A percentile compares a stretch with the other conserved stretches of the same genome.
phyloP scores from a whole-genome alignment of 1,284 basidiomycete species.

The Coniferiporia sulphurascens region DNA sequence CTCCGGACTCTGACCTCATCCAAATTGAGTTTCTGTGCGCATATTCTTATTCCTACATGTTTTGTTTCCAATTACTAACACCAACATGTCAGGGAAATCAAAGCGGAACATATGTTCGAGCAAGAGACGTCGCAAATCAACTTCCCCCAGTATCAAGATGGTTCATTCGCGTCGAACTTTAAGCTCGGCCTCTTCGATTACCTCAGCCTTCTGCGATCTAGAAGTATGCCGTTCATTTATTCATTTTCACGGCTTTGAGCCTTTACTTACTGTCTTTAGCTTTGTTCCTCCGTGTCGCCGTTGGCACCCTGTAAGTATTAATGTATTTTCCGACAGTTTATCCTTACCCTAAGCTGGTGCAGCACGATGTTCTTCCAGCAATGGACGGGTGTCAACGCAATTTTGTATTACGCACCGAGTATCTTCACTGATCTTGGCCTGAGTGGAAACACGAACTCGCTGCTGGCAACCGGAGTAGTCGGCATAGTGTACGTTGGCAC shows the following conservation, averaged over 20 bases:
- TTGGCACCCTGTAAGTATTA: conserved; percentile 49
- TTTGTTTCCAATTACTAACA: background rate
- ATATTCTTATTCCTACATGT: background rate
- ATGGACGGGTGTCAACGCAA: conserved; percentile 62
- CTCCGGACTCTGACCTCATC: conserved; percentile 58
- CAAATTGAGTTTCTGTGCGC: conserved; percentile 70
- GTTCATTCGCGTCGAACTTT: conserved; percentile 49
- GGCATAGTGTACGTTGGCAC: conserved; percentile 58
- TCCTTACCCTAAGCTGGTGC: background rate
- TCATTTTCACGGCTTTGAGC: background rate
- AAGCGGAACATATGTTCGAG: conserved; percentile 73
- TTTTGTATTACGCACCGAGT: conserved; percentile 64
- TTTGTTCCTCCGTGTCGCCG: conserved; percentile 52
- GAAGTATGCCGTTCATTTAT: conserved; percentile 34
- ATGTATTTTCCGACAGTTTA: conserved; percentile 1
- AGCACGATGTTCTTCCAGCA: conserved; percentile 75
- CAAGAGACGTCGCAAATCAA: conserved; percentile 51
- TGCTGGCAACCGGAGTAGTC: conserved; percentile 79
- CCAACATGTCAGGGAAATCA: conserved; percentile 54
- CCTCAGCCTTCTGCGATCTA: conserved; percentile 46
- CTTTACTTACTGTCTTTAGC: conserved; percentile 29
- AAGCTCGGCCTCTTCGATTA: conserved; percentile 58
- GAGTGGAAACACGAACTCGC: conserved; percentile 51
- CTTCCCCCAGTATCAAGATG: conserved; percentile 65
- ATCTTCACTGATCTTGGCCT: conserved; percentile 59